Evolutionary conservation across 768 basidiomycete genomes (phyloP), one percentile per base, ranked within the genome.

Genomic region (Leccinum uliginosum): DNA sequence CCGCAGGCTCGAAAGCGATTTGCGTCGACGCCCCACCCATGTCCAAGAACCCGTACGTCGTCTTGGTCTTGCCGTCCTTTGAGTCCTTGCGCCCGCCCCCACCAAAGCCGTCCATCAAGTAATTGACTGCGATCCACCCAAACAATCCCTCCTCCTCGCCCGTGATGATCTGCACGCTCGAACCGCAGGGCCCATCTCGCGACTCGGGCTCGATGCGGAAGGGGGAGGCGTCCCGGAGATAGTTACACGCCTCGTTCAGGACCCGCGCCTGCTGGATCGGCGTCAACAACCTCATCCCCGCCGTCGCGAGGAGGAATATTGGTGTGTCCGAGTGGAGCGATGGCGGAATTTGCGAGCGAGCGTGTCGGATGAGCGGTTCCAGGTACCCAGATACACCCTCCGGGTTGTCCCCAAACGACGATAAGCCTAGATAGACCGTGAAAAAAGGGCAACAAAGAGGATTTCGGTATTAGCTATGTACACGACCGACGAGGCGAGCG

Each of bases 1-100:
- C 70, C 44, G 81, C 81, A 0, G 97, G 97, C 66, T 98, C 94
- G 66, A 98, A 99, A 11, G 97, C 97, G 59, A 99, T 95, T 72
- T 99, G 97, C 8, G 96, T 98, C 14, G 95, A 98, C 17, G 97
- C 97, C 24, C 97, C 96, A 52, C 97, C 97, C 97, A 98, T 99
- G 70, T 99, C 97, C 62, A 99, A 78, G 72, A 99, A 99, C 6
- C 97, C 97, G 66, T 93, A 98, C 4, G 96, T 98, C 19, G 92
- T 91, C 50, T 79, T 81, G 68, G 83, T 91, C 49, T 79, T 81
- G 68, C 83, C 79, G 51, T 80, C 68, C 49, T 48, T 56, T 43
- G 40, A 6, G n/a, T 19, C 40, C 40, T 43, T 43, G n/a, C n/a
- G 9, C 40, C n/a, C 40, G 50, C 21, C 9, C 0, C 79, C 79